Percentiles rank a stretch among this genome's conserved stretches.
Evolutionary conservation across 306 rosid genomes (phyloP).

Genomic region (Neltuma alba): DNA sequence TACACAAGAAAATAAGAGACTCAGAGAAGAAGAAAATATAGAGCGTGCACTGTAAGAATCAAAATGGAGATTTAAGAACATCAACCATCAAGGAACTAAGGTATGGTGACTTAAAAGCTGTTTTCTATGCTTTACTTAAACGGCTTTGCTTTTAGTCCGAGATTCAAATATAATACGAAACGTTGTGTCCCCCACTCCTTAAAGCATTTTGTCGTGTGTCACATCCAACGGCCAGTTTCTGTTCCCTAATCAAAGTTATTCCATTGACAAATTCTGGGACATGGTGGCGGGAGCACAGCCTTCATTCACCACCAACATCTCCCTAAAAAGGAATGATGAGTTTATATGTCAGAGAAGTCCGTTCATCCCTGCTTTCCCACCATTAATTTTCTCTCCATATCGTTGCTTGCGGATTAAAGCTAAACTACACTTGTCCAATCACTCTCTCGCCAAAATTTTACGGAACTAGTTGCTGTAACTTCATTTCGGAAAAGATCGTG

Average conservation of each 20-base stretch:
- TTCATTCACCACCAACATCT: not conserved
- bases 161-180: not conserved
- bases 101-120: constrained; percentile 17
- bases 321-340: not conserved
- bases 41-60: not conserved
- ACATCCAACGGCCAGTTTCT: not conserved
- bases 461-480: not conserved
- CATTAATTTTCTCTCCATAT: not conserved
- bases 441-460: constrained; percentile 7
- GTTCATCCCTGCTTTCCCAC: not conserved
- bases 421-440: not conserved
- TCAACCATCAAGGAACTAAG: constrained; percentile 8
- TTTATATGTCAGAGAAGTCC: constrained; percentile 18
- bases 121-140: not conserved
- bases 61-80: not conserved
- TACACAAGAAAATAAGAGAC: not conserved
- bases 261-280: not conserved
- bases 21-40: not conserved
- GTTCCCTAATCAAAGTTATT: constrained; percentile 3
- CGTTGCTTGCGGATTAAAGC: not conserved
- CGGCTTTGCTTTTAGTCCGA: not conserved
- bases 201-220: not conserved
- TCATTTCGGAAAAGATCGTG: not conserved
- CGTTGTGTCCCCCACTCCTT: constrained; percentile 15
- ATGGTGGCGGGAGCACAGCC: constrained; percentile 2